These are phyloP conservation scores for Podospora sp. DNA, from an alignment of 495 filamentous ascomycete species.

Conservation along the genomic window DNA sequence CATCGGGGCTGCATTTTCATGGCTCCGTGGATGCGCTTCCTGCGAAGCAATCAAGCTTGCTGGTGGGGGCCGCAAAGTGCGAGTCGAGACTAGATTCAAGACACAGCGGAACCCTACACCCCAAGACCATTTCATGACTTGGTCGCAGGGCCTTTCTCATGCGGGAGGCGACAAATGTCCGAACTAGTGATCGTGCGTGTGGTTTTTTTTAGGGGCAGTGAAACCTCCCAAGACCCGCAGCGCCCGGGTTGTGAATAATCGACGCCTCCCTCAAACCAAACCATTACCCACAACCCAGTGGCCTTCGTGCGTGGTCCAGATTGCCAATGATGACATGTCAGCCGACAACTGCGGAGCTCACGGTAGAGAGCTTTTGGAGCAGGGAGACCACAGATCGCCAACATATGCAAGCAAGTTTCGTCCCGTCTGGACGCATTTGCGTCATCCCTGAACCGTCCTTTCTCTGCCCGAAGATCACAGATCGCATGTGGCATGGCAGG, in stretches of 20 bases:
- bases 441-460: background rate
- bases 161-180: background rate
- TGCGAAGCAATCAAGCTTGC: background rate
- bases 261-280: background rate
- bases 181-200: background rate
- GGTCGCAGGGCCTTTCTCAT: background rate
- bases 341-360: background rate
- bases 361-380: background rate
- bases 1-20: background rate
- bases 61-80: background rate
- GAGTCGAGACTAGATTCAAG: background rate
- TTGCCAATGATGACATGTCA: constrained; percentile 11
- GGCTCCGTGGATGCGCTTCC: background rate
- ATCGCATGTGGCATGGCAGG: too few species aligned
- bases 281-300: background rate
- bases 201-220: background rate
- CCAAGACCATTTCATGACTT: background rate
- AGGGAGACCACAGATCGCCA: constrained; percentile 9
- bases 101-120: background rate
- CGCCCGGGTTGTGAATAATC: background rate
- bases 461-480: constrained; percentile 5
- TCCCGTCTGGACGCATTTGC: constrained; percentile 9
- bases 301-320: background rate
- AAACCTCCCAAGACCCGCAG: background rate
- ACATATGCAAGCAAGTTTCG: constrained; percentile 14